These are phyloP conservation scores for Paratinospora sagittata DNA, from an alignment of 164 flowering plant genomes.

Conservation along the genomic window DNA sequence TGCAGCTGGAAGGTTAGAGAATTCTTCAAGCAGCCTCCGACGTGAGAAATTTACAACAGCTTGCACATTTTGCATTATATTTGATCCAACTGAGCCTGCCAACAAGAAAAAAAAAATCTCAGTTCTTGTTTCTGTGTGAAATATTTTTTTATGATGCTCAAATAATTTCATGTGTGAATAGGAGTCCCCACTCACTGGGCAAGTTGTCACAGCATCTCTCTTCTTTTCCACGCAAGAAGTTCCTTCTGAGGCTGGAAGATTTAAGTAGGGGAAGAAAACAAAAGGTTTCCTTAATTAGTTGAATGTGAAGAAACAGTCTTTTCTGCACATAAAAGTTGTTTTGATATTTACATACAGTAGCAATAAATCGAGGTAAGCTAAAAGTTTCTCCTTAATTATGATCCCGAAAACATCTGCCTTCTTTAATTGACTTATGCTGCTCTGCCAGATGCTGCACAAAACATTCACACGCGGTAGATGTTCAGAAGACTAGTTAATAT, in stretches of 20 bases:
- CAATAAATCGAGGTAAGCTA: too few species aligned
- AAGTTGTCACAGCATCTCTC: too few species aligned
- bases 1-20: slow-evolving; percentile 47
- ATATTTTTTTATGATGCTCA: too few species aligned
- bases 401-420: slow-evolving; percentile 22
- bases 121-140: not conserved
- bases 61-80: slow-evolving; percentile 22
- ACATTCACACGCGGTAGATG: too few species aligned
- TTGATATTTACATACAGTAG: too few species aligned
- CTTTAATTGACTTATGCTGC: slow-evolving; percentile 27
- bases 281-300: slow-evolving; percentile 27
- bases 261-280: not conserved
- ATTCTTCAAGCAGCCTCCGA: slow-evolving; percentile 39
- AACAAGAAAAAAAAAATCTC: not conserved
- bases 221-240: too few species aligned
- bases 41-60: slow-evolving; percentile 29
- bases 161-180: too few species aligned
- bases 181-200: slow-evolving; percentile 25
- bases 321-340: slow-evolving; percentile 27
- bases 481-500: too few species aligned
- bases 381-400: slow-evolving; percentile 26
- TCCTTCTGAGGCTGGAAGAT: slow-evolving; percentile 18
- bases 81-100: slow-evolving; percentile 36
- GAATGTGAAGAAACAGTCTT: too few species aligned
- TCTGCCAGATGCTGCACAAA: slow-evolving; percentile 42